Evolutionary conservation across 164 flowering plant genomes (phyloP).

Genomic region (Pachysandra terminalis): DNA sequence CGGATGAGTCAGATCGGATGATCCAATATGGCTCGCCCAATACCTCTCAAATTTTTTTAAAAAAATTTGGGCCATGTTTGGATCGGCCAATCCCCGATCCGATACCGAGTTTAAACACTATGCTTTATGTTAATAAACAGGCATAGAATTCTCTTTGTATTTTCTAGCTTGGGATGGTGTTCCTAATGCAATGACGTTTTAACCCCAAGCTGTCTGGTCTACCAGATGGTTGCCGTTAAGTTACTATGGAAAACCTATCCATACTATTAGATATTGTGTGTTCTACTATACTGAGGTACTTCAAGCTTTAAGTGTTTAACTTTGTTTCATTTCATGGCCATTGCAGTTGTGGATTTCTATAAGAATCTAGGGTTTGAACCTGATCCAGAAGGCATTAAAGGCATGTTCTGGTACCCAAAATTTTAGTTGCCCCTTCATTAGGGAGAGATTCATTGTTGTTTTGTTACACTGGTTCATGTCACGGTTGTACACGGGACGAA

Average conservation of each 20-base stretch:
- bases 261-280: not conserved
- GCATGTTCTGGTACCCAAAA: constrained; percentile 94
- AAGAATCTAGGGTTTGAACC: constrained; percentile 84
- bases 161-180: not conserved
- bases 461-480: too few species aligned
- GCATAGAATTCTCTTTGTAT: not conserved
- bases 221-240: not conserved
- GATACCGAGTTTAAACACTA: too few species aligned
- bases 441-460: too few species aligned
- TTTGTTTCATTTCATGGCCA: constrained; percentile 2
- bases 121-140: not conserved
- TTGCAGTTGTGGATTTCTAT: constrained; percentile 95
- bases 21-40: too few species aligned
- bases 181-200: too few species aligned
- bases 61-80: too few species aligned
- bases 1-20: too few species aligned
- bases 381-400: constrained; percentile 97
- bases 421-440: constrained; percentile 19
- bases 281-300: not conserved
- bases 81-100: too few species aligned
- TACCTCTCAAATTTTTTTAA: too few species aligned
- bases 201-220: not conserved
- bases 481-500: too few species aligned
- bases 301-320: constrained; percentile 1
- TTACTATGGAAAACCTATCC: not conserved